Percentiles rank a stretch among this genome's conserved stretches.
Conservation (phyloP, 345 rosid genomes). For the Heritiera littoralis region DNA sequence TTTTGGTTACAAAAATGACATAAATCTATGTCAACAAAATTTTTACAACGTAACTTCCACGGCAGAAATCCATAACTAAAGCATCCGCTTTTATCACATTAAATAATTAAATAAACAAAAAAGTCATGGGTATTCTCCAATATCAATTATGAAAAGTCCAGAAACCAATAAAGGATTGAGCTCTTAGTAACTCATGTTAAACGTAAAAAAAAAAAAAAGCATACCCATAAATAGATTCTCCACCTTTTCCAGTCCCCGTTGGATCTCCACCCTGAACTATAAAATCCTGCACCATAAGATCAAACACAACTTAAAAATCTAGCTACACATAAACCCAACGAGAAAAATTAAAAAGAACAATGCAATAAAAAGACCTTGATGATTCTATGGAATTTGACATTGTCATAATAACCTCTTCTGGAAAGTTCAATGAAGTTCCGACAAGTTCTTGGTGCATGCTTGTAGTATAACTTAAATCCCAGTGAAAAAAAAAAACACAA, state of each 20-base stretch:
- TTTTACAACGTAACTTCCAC: neutral
- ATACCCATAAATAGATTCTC: slow-evolving; percentile 92
- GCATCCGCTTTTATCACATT: neutral
- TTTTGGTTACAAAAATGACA: neutral
- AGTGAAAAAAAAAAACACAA: neutral
- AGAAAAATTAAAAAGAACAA: neutral
- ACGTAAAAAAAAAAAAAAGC: neutral
- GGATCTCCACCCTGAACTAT: slow-evolving; percentile 99
- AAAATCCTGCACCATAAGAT: slow-evolving; percentile 66
- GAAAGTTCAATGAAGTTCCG: slow-evolving; percentile 90
- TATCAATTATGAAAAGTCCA: neutral
- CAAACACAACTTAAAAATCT: neutral
- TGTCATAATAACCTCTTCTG: slow-evolving; percentile 83
- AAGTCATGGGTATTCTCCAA: neutral
- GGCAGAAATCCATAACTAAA: neutral
- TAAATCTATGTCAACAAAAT: neutral
- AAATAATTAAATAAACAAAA: neutral
- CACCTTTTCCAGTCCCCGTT: slow-evolving; percentile 95
- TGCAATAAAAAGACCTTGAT: slow-evolving; percentile 56
- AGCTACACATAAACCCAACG: neutral
- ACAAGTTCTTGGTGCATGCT: slow-evolving; percentile 94
- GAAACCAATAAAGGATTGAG: neutral
- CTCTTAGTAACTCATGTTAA: neutral
- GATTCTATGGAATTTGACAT: slow-evolving; percentile 79
- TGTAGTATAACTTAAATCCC: slow-evolving; percentile 61